Evolutionary conservation across 371 early-diverging fungal genomes (phyloP), one percentile per base, ranked within the genome.

Genomic region (Zychaea mexicana): DNA sequence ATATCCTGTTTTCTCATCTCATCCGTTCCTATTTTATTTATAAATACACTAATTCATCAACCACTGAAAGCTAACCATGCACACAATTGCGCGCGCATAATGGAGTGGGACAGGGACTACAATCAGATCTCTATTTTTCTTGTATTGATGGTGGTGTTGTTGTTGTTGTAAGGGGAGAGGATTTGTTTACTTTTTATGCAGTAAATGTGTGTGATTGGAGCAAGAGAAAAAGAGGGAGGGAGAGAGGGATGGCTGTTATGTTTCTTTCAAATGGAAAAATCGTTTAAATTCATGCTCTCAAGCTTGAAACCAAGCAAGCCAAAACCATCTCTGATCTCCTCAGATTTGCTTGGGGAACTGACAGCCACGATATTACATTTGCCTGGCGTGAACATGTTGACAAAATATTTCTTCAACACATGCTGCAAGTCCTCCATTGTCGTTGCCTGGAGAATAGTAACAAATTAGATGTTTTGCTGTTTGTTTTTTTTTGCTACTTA

Each of bases 311-410:
- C 83, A 42, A 69, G 66, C 19, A 59, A 39, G 24, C 64, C 64
- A 42, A 82, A 79, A 4, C 80, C 80, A 31, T 76, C 60, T 31
- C 70, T 70, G 58, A 79, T 82, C 7, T 85, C 87, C 42, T 68
- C 66, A 19, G 78, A 68, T 69, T 88, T 88, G 57, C 66, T 75
- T 2, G 85, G 76, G 8, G 86, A 76, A 45, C 85, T 82, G 42
- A 83, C 77, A 2, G 85, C 85, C 27, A 85, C 84, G 21, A 85
- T 79, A 57, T 85, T 79, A 27, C 85, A 82, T 19, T 71, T 70
- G 1, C 77, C 79, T 4, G 86, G 77, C 26, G 70, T 69, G 73
- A 88, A 88, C 67, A 86, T 72, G 55, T 79, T 73, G 49, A 75
- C 69, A 67, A 88, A 74, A 63, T 88, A 88, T 45, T 73, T 72